Conservation (phyloP, 2,329 filamentous ascomycete species). For the Hypoxylon sp. region DNA sequence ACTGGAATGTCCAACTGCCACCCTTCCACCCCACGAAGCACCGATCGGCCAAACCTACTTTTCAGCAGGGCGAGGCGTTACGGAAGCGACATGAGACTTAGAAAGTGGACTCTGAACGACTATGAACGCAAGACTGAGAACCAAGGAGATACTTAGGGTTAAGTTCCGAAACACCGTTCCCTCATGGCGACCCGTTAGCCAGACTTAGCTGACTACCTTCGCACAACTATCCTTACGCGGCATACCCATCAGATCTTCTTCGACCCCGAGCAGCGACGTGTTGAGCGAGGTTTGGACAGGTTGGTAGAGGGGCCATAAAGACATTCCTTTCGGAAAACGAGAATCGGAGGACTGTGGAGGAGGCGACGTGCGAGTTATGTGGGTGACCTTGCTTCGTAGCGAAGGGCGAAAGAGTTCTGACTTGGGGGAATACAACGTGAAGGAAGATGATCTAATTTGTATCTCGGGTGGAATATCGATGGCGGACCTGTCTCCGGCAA, state of each 20-base stretch:
- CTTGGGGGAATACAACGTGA: slow-evolving; percentile 43
- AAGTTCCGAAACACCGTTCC: slow-evolving; percentile 85
- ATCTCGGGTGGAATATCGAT: slow-evolving; percentile 50
- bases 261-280: slow-evolving; percentile 72
- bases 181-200: slow-evolving; percentile 54
- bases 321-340: slow-evolving; percentile 77
- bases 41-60: slow-evolving; percentile 58
- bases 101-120: slow-evolving; percentile 76
- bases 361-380: slow-evolving; percentile 75
- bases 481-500: slow-evolving; percentile 47
- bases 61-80: slow-evolving; percentile 61
- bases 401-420: slow-evolving; percentile 61
- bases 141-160: slow-evolving; percentile 91
- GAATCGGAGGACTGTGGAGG: slow-evolving; percentile 82
- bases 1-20: slow-evolving; percentile 67
- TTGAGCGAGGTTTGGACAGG: slow-evolving; percentile 50
- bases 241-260: slow-evolving; percentile 62
- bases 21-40: slow-evolving; percentile 60
- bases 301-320: slow-evolving; percentile 60
- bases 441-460: slow-evolving; percentile 43
- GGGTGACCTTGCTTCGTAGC: slow-evolving; percentile 44
- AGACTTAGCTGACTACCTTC: slow-evolving; percentile 57
- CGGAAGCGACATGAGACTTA: slow-evolving; percentile 61
- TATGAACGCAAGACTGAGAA: slow-evolving; percentile 77
- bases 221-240: slow-evolving; percentile 60